Conservation (phyloP, 73 alveolate species). For the Paramecium bursaria region DNA sequence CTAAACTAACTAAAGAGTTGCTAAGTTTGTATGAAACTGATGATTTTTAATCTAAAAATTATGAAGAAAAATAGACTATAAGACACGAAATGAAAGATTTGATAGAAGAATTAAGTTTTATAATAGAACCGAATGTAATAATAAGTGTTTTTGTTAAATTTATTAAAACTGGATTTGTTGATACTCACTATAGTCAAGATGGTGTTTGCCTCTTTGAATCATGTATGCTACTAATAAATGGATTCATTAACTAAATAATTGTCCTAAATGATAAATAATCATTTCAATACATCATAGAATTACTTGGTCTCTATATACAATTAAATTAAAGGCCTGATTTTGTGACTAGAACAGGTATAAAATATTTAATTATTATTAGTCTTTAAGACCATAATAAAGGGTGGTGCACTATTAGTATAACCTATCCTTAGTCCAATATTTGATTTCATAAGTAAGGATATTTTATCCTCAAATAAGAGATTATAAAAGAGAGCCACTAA, state of each 20-base stretch:
- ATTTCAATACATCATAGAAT: conserved; percentile 16
- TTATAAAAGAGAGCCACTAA: conserved; percentile 32
- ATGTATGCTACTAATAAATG: conserved; percentile 14
- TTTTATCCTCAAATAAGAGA: neutral
- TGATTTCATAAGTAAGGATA: conserved; percentile 29
- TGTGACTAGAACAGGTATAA: conserved; percentile 36
- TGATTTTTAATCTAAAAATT: neutral
- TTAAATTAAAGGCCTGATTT: neutral
- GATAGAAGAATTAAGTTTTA: conserved; percentile 24
- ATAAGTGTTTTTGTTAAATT: conserved; percentile 6
- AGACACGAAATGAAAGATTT: conserved; percentile 35
- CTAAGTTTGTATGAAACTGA: neutral
- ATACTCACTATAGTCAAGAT: neutral
- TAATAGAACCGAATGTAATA: conserved; percentile 23
- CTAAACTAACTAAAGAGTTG: neutral
- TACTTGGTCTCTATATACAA: conserved; percentile 6
- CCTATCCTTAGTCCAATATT: neutral
- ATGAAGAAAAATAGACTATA: neutral
- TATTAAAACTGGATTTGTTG: neutral
- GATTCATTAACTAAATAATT: conserved; percentile 30
- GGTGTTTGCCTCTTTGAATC: conserved; percentile 43
- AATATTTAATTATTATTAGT: neutral
- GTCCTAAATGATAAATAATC: conserved; percentile 22
- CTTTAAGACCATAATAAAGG: conserved; percentile 8
- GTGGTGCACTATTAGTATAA: conserved; percentile 28